phyloP scores from a whole-genome alignment of 1,284 basidiomycete species.

The Ustilago lituana region DNA sequence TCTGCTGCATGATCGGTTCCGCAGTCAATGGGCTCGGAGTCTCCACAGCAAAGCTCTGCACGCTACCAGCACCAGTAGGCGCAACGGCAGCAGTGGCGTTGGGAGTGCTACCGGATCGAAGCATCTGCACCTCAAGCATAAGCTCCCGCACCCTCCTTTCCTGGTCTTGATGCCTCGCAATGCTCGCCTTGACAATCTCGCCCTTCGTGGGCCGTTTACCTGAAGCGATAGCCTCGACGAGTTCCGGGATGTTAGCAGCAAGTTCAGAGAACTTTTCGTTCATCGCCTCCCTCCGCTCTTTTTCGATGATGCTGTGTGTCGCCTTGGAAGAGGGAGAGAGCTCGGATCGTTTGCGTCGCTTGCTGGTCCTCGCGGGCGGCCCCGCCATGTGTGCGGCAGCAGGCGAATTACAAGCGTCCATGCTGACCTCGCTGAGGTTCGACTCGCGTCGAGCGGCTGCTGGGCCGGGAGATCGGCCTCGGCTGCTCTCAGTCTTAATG shows the following conservation, averaged over 20 bases:
- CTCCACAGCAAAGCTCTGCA: constrained; percentile 18
- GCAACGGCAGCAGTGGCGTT: neutral
- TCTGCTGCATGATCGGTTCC: constrained; percentile 21
- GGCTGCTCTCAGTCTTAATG: constrained; percentile 22
- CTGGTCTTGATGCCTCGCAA: constrained; percentile 40
- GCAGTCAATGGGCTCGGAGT: constrained; percentile 7
- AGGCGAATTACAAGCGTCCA: constrained; percentile 17
- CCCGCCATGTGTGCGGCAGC: neutral
- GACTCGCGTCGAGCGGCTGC: constrained; percentile 34
- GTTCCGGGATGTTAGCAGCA: constrained; percentile 42
- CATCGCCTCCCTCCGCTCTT: constrained; percentile 48
- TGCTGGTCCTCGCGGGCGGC: constrained; percentile 26
- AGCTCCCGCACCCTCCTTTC: constrained; percentile 38
- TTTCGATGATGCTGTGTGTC: constrained; percentile 50
- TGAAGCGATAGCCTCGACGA: constrained; percentile 31
- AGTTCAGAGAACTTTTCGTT: constrained; percentile 49
- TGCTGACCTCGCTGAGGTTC: constrained; percentile 13
- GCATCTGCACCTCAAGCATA: constrained; percentile 31
- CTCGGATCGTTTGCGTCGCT: constrained; percentile 40
- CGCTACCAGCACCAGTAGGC: too few relatives aligned
- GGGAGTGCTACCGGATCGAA: constrained; percentile 23
- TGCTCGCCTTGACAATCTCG: constrained; percentile 52
- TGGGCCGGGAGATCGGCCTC: constrained; percentile 42
- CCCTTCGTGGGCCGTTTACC: constrained; percentile 49
- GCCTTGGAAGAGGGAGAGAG: constrained; percentile 46